A percentile compares a stretch with the other conserved stretches of the same genome.
phyloP scores from a whole-genome alignment of 768 basidiomycete genomes.

The Sutorius australiensis region DNA sequence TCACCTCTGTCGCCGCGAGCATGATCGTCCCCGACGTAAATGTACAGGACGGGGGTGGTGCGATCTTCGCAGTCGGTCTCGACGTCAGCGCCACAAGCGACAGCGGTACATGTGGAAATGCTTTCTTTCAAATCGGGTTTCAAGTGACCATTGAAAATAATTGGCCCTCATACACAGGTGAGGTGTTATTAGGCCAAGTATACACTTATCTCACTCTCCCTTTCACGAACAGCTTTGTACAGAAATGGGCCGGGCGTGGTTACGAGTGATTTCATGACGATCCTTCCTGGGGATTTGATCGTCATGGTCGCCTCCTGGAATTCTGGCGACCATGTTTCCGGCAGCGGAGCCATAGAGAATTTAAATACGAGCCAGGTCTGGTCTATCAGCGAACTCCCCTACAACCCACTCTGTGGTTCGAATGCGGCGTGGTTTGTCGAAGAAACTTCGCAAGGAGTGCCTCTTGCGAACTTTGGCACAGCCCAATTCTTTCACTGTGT shows the following conservation, averaged over 20 bases:
- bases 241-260: no score
- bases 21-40: constrained; percentile 1
- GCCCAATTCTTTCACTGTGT: no score
- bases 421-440: constrained; percentile 11
- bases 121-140: constrained; percentile 5
- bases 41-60: background rate
- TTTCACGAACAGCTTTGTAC: background rate
- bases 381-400: background rate
- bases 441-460: background rate
- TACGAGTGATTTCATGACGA: background rate
- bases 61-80: constrained; percentile 4
- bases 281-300: constrained; percentile 8
- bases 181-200: background rate
- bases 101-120: background rate
- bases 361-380: background rate
- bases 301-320: background rate
- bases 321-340: background rate
- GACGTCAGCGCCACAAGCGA: background rate
- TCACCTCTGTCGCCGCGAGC: constrained; percentile 1
- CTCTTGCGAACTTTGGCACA: constrained; percentile 3
- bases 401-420: background rate
- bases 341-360: background rate
- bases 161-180: background rate
- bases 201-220: background rate
- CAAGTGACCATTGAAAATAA: background rate